phyloP scores from a whole-genome alignment of 2,329 filamentous ascomycete species.

The Lachnellula subtilissima region DNA sequence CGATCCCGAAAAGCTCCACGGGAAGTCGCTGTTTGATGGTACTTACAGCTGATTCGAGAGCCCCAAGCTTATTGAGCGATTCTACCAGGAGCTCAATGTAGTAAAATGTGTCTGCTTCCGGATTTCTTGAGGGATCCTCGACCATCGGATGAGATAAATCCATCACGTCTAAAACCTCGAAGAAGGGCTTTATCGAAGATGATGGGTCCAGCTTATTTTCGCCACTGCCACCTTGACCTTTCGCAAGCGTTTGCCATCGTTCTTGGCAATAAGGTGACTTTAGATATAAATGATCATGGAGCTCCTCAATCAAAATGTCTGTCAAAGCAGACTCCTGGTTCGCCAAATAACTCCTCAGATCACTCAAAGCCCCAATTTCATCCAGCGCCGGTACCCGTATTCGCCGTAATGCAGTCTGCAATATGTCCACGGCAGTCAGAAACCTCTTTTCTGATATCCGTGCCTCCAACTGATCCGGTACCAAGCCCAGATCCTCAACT shows the following conservation, averaged over 20 bases:
- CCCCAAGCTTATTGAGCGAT: slow-evolving; percentile 81
- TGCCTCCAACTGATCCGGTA: slow-evolving; percentile 90
- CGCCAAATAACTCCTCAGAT: slow-evolving; percentile 79
- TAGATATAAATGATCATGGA: slow-evolving; percentile 94
- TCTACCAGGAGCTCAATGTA: slow-evolving; percentile 88
- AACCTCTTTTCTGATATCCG: slow-evolving; percentile 96
- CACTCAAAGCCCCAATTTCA: slow-evolving; percentile 80
- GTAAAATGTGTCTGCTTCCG: slow-evolving; percentile 90
- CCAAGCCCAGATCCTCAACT: slow-evolving; percentile 79
- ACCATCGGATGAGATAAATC: slow-evolving; percentile 59
- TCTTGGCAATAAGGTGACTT: slow-evolving; percentile 98
- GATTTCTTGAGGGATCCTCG: slow-evolving; percentile 89
- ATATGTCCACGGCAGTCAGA: slow-evolving; percentile 82
- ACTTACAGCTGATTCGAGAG: slow-evolving; percentile 80
- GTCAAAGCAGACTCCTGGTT: slow-evolving; percentile 91
- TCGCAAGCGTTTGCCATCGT: slow-evolving; percentile 80
- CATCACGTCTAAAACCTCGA: slow-evolving; percentile 54
- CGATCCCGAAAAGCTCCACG: slow-evolving; percentile 87
- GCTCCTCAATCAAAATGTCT: slow-evolving; percentile 93
- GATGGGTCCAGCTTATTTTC: slow-evolving; percentile 41
- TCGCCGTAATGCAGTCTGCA: slow-evolving; percentile 80
- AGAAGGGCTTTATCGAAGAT: slow-evolving; percentile 47
- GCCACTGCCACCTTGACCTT: slow-evolving; percentile 50
- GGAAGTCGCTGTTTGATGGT: slow-evolving; percentile 88
- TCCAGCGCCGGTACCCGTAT: slow-evolving; percentile 86